These are phyloP conservation scores for Metschnikowia peoriensis DNA, from an alignment of 805 yeast species.

Conservation along the genomic window DNA sequence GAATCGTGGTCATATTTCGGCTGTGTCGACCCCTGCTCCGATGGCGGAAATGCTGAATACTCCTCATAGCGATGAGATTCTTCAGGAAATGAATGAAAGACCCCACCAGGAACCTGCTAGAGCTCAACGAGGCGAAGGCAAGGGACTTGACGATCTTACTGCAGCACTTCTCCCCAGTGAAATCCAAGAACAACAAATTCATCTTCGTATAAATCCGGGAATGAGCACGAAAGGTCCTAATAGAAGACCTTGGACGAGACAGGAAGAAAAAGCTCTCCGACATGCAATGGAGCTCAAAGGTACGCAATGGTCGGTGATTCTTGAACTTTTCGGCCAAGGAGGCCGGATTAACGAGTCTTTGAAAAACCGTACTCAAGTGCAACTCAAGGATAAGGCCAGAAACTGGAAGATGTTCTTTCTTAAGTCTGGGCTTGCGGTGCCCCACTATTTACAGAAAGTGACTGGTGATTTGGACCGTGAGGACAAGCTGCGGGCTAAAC, in stretches of 20 bases:
- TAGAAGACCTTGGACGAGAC: constrained; percentile 80
- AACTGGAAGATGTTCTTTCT: constrained; percentile 89
- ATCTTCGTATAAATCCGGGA: constrained; percentile 34
- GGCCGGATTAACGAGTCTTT: constrained; percentile 80
- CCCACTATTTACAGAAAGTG: constrained; percentile 75
- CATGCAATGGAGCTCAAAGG: constrained; percentile 82
- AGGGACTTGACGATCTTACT: constrained; percentile 28
- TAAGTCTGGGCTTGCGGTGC: constrained; percentile 72
- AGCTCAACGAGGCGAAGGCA: constrained; percentile 4
- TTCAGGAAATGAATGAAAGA: constrained; percentile 5
- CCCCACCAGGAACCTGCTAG: neutral
- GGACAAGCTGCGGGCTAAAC: constrained; percentile 39
- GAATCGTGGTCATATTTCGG: neutral
- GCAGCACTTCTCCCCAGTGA: constrained; percentile 41
- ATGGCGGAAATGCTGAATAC: constrained; percentile 6
- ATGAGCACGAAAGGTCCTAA: constrained; percentile 26
- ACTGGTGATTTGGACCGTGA: constrained; percentile 79
- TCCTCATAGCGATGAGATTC: constrained; percentile 19
- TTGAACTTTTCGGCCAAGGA: constrained; percentile 92
- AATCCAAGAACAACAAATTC: constrained; percentile 43
- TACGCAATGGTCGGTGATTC: constrained; percentile 89
- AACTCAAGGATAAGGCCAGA: constrained; percentile 93
- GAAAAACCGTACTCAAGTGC: constrained; percentile 87
- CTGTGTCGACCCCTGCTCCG: neutral
- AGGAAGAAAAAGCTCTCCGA: constrained; percentile 81